Percentiles rank a stretch among this genome's conserved stretches.
These are phyloP conservation scores for Penicillium corylophilum DNA, from an alignment of 2,329 filamentous ascomycete genomes.

Conservation along the genomic window DNA sequence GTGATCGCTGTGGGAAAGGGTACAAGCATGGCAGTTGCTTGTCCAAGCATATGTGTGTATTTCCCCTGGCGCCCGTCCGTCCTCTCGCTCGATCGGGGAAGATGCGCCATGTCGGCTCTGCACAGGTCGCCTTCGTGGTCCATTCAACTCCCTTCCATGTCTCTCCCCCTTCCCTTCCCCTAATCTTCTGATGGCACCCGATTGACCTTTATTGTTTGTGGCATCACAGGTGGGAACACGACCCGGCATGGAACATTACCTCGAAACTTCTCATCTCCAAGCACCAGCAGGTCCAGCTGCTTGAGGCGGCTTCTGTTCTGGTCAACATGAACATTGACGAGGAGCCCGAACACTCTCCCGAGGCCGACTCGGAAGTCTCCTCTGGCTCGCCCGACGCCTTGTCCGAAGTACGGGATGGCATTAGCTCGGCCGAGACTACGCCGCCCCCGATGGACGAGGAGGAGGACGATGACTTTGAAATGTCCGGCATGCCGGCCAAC, in stretches of 20 bases:
- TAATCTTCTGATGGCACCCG: conserved; percentile 26
- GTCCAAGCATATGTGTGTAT: conserved; percentile 98
- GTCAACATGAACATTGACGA: conserved; percentile 79
- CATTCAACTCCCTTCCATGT: conserved; percentile 28
- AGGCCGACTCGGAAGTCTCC: conserved; percentile 74
- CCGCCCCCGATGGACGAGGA: conserved; percentile 75
- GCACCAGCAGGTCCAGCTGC: conserved; percentile 96
- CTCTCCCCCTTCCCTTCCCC: conserved; percentile 25
- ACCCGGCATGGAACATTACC: conserved; percentile 94
- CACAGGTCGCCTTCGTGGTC: conserved; percentile 40
- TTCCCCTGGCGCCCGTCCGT: conserved; percentile 53
- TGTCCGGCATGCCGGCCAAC: conserved; percentile 52
- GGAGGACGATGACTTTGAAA: conserved; percentile 36
- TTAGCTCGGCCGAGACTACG: conserved; percentile 88
- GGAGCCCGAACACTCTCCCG: conserved; percentile 63
- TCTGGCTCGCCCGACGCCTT: conserved; percentile 80
- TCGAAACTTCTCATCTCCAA: conserved; percentile 98
- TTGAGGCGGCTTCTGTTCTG: conserved; percentile 95
- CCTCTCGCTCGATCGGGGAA: conserved; percentile 38
- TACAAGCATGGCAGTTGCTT: conserved; percentile 99
- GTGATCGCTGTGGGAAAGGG: conserved; percentile 97
- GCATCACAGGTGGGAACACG: conserved; percentile 89
- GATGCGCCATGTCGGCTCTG: conserved; percentile 42
- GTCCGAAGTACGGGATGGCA: conserved; percentile 68
- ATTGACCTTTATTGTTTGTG: conserved; percentile 45